Conservation (phyloP, 495 filamentous ascomycete species). For the Talaromyces nanjingensis region DNA sequence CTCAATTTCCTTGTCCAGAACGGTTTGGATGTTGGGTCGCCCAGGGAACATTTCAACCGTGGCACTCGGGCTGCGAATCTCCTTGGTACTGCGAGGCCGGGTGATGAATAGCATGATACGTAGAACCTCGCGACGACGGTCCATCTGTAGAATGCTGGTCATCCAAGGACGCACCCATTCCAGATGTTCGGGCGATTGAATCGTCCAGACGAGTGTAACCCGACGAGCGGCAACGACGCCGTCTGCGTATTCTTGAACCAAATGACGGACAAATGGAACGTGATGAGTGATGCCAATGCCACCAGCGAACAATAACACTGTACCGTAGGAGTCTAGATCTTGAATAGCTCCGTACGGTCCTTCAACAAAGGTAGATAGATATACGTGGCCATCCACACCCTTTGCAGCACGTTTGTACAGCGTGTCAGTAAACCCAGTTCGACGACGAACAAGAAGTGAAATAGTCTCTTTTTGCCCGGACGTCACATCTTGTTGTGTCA, state of each 20-base stretch:
- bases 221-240: constrained; percentile 73
- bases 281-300: constrained; percentile 94
- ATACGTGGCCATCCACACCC: constrained; percentile 35
- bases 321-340: constrained; percentile 82
- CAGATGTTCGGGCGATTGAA: constrained; percentile 77
- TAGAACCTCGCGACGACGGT: constrained; percentile 67
- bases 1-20: constrained; percentile 70
- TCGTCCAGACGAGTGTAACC: constrained; percentile 82
- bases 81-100: constrained; percentile 62
- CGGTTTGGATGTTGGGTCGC: constrained; percentile 69
- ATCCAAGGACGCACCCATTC: constrained; percentile 96
- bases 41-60: constrained; percentile 84
- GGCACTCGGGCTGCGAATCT: constrained; percentile 59
- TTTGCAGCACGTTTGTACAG: constrained; percentile 59
- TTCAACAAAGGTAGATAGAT: constrained; percentile 60
- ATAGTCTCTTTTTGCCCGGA: constrained; percentile 48
- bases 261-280: constrained; percentile 76
- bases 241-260: constrained; percentile 65
- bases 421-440: constrained; percentile 79
- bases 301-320: constrained; percentile 82
- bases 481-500: constrained; percentile 28
- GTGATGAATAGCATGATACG: constrained; percentile 85
- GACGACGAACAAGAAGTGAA: constrained; percentile 75
- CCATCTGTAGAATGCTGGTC: constrained; percentile 75
- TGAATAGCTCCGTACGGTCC: constrained; percentile 84